A percentile compares a stretch with the other conserved stretches of the same genome.
These are phyloP conservation scores for Shiraia bambusicola DNA, from an alignment of 2,329 filamentous ascomycete genomes.

Conservation along the genomic window DNA sequence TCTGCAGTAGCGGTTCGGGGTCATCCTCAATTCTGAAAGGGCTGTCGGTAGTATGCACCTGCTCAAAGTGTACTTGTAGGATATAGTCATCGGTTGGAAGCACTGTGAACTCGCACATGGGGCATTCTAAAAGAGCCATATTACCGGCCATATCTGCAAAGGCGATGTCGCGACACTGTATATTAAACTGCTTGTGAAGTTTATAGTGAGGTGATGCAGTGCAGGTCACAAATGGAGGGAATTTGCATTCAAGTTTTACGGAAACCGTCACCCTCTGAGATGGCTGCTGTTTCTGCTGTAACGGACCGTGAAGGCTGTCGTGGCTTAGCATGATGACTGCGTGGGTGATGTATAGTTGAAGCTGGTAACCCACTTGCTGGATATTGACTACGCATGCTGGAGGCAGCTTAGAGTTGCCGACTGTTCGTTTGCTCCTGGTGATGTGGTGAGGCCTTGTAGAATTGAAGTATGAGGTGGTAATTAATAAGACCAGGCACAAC, in stretches of 20 bases:
- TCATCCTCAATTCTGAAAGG: constrained; percentile 41
- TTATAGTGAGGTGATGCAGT: neutral
- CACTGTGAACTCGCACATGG: constrained; percentile 38
- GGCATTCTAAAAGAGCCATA: constrained; percentile 34
- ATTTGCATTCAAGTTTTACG: neutral
- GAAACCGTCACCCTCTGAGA: constrained; percentile 11
- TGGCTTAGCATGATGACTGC: constrained; percentile 19
- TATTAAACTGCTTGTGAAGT: constrained; percentile 2
- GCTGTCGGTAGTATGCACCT: constrained; percentile 42
- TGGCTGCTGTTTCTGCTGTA: constrained; percentile 7
- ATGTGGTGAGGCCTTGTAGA: constrained; percentile 1
- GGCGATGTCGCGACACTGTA: neutral
- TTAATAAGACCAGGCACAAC: constrained; percentile 7
- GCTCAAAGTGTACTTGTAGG: constrained; percentile 45
- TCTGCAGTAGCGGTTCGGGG: constrained; percentile 25
- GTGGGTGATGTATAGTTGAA: constrained; percentile 3
- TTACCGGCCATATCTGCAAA: constrained; percentile 17
- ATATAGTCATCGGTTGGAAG: constrained; percentile 33
- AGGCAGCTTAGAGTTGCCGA: neutral
- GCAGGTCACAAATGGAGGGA: neutral
- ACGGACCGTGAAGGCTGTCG: constrained; percentile 11
- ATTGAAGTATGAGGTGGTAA: constrained; percentile 15
- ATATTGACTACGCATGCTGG: constrained; percentile 17
- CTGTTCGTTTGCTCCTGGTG: constrained; percentile 1
- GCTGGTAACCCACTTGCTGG: constrained; percentile 8